Base-by-base conservation (phyloP, 352 stramenopile species). In the Phytophthora pisi region DNA sequence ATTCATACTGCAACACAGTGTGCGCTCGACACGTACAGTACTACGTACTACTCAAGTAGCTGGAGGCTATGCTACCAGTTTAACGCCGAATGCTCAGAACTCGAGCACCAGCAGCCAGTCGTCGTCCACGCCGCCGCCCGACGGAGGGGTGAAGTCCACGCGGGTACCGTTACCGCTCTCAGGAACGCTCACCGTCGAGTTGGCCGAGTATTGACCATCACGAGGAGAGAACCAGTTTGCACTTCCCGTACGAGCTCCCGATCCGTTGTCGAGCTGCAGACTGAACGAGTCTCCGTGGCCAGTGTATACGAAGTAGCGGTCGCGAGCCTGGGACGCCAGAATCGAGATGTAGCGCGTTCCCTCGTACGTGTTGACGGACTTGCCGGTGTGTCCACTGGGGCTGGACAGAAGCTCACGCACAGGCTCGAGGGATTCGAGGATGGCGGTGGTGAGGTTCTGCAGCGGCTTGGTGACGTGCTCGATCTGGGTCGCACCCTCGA, bases 91-190 rank as follows among this genome's bases (percentile, higher is more conserved):
- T 40, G 10, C 34, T 40, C 34, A 62, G 24, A 71, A 71, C 52
- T 71, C 31, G 3, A 71, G 43, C 18, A 65, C 63, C 9, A 75
- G 28, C 16, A 75, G 52, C 63, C 68, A 72, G 38, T 75, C 67
- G n/a, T 64, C 7, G 42, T 72, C 68, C 13, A 75, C 34, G 18
- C 62, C 36, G 4, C 57, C 63, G n/a, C 20, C 34, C 15, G 68
- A 62, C 2, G 68, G 68, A 36, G 63, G 62, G 2, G 23, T 62
- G 26, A 75, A 75, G 42, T 72, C 62, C 16, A 68, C 47, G 20
- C 68, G 68, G 5, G 46, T 72, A 18, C 9, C 42, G 7, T 61
- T 60, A 3, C 31, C 56, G 30, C 18, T 34, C 4, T 40, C 53
- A 26, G 62, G 47, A 13, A 68, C 52, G n/a, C 4, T 52, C 8